Evolutionary conservation across 805 yeast species (phyloP), one percentile per base, ranked within the genome.

Genomic region (Yarrowia hollandica): DNA sequence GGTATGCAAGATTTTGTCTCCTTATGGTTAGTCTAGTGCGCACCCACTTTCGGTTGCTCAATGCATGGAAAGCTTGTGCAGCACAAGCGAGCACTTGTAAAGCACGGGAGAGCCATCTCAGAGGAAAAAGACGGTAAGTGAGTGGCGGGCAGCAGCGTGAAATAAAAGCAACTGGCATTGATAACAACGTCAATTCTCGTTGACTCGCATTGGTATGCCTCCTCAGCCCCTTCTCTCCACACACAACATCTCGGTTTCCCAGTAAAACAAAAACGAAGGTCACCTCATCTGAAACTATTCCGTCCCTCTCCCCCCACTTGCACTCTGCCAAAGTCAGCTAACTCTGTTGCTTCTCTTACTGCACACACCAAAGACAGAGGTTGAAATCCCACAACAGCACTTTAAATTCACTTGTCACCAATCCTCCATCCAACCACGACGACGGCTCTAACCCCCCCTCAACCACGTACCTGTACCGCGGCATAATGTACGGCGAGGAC

Each of bases 1-100:
- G 31, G 22, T 10, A 41, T 41, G 48, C 48, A 41, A 15, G 48
- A 41, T 41, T 41, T 41, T 41, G 48, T 31, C 48, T 41, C 48
- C 48, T 25, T 41, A 41, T 26, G 48, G 48, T 26, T 41, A 41
- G 48, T 41, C 33, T 41, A 41, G 48, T 41, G 48, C 48, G 23
- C 48, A 41, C 52, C 28, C 52, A 28, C 52, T 28, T 30, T 44
- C 52, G 52, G 52, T 44, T 44, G 52, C 52, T 44, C 52, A 44
- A 44, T 44, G 35, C 35, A 30, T 30, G 35, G 52, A 44, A 44
- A 44, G 52, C 52, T 44, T 44, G 52, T 44, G 33, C 35, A 28
- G 35, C 35, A 28, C 52, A 28, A 44, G 52, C 52, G 52, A 44
- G 35, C 26, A 41, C 33, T 25, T 23, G 31, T 39, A 28, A 23